These are phyloP conservation scores for Diaporthe capsici DNA, from an alignment of 2,329 filamentous ascomycete genomes.

Conservation along the genomic window DNA sequence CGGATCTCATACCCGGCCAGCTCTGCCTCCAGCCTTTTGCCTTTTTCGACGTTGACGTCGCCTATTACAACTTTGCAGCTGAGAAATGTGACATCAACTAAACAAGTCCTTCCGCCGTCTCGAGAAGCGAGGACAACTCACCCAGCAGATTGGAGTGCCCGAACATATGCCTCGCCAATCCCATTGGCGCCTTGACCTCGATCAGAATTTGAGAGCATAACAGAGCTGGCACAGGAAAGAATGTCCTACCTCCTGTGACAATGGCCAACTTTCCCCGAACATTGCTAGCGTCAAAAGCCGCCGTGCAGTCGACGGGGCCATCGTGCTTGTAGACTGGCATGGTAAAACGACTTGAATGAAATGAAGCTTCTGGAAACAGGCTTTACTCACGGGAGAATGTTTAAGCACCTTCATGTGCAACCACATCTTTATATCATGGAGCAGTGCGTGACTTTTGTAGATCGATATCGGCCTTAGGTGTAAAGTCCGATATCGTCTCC, in stretches of 20 bases:
- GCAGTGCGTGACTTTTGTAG: background rate
- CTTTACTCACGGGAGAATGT: background rate
- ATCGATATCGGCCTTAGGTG: background rate
- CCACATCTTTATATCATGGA: background rate
- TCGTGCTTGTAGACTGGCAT: background rate
- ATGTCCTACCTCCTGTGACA: background rate
- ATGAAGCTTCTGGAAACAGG: background rate
- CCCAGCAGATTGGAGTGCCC: background rate
- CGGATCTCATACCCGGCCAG: background rate
- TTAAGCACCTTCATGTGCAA: background rate
- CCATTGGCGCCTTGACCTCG: background rate
- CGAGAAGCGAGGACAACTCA: background rate
- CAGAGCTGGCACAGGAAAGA: no score
- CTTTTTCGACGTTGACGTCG: background rate
- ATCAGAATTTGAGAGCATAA: background rate
- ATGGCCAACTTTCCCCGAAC: background rate
- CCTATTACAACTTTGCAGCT: constrained; percentile 10
- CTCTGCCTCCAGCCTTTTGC: background rate
- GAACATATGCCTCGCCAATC: background rate
- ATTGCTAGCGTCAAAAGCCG: background rate
- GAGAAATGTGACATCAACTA: background rate
- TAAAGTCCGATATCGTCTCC: background rate
- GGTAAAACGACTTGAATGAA: background rate
- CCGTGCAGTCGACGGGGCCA: background rate
- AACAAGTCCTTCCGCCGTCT: no score